These are phyloP conservation scores for Coemansia sp. DNA, from an alignment of 192 early-diverging fungal species.

Conservation along the genomic window DNA sequence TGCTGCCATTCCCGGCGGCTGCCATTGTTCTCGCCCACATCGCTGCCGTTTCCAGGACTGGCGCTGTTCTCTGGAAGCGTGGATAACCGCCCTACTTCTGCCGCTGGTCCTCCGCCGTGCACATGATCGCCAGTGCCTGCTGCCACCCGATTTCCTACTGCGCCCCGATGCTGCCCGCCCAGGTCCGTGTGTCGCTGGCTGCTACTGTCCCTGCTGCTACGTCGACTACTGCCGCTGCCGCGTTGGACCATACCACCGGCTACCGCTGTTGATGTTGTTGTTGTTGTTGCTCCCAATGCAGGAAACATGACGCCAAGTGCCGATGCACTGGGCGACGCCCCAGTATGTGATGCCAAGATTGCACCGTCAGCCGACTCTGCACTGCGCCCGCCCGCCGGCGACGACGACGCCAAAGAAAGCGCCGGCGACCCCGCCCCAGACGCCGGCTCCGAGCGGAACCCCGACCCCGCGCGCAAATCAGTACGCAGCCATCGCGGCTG, in stretches of 20 bases:
- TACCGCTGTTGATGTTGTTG: slow-evolving; percentile 9
- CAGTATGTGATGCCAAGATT: background rate
- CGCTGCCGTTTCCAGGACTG: background rate
- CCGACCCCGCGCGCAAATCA: slow-evolving; percentile 11
- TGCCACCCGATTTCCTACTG: slow-evolving; percentile 8
- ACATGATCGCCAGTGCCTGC: background rate
- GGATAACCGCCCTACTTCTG: slow-evolving; percentile 6
- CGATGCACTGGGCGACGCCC: slow-evolving; percentile 11
- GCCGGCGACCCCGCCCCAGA: slow-evolving; percentile 33
- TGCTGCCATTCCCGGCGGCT: slow-evolving; percentile 2
- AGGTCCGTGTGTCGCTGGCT: slow-evolving; percentile 1
- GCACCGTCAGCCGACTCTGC: slow-evolving; percentile 18
- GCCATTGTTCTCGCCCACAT: slow-evolving; percentile 2
- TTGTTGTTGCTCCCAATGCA: slow-evolving; percentile 2
- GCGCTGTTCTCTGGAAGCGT: slow-evolving; percentile 16
- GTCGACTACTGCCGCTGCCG: slow-evolving; percentile 8
- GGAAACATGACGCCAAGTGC: slow-evolving; percentile 38
- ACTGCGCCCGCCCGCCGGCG: slow-evolving; percentile 3
- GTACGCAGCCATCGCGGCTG: slow-evolving; percentile 20
- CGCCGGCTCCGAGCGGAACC: slow-evolving; percentile 35
- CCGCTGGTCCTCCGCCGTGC: slow-evolving; percentile 3
- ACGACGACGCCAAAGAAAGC: slow-evolving; percentile 2
- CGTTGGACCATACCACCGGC: slow-evolving; percentile 5
- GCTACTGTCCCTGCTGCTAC: slow-evolving; percentile 22
- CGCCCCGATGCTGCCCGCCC: slow-evolving; percentile 3